Evolutionary conservation across 441 rosid genomes (phyloP).

Genomic region (Metrosideros polymorpha): DNA sequence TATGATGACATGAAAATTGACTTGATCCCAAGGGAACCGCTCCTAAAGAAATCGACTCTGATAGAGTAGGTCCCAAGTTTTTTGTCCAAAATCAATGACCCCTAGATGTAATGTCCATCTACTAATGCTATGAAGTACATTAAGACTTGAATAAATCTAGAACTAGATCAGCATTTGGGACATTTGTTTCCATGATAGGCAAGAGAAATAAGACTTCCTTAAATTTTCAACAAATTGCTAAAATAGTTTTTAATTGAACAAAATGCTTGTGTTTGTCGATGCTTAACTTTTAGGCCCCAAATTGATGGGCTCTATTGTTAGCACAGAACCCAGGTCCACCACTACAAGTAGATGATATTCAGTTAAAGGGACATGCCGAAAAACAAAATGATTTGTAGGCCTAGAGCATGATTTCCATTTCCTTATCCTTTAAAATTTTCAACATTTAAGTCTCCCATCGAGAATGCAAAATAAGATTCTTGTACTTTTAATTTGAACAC

Average conservation of each 20-base stretch:
- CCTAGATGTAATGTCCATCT: background rate
- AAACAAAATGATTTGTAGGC: background rate
- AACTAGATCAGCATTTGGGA: background rate
- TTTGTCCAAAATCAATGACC: rapidly evolving
- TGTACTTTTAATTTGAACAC: background rate
- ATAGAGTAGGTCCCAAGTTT: background rate
- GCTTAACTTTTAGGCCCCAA: background rate
- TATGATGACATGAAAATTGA: background rate
- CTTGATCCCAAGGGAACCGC: rapidly evolving
- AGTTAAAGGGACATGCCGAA: background rate
- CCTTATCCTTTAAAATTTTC: background rate
- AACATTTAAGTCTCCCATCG: background rate
- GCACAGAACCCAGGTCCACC: background rate
- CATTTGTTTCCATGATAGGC: background rate
- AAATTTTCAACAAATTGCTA: background rate
- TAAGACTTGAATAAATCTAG: background rate
- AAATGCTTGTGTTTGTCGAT: background rate
- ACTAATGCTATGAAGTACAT: background rate
- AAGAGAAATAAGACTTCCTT: background rate
- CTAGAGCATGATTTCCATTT: background rate
- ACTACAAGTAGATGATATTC: background rate
- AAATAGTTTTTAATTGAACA: background rate
- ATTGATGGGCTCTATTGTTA: background rate
- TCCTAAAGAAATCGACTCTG: background rate
- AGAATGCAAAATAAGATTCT: background rate